These are phyloP conservation scores for Suhomyces taliae DNA, from an alignment of 1,139 yeast species.

Conservation along the genomic window DNA sequence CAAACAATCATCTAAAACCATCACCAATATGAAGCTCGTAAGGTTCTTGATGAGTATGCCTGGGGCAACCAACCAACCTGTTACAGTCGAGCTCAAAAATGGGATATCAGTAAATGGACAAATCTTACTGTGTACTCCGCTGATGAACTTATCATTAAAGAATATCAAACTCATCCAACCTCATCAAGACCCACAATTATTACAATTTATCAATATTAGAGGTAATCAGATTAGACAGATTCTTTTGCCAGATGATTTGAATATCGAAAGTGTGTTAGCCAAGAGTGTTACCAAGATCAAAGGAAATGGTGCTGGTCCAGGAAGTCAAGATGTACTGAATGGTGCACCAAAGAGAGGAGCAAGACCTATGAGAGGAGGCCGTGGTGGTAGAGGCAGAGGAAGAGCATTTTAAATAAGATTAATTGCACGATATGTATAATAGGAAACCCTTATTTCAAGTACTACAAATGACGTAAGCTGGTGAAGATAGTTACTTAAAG, in stretches of 20 bases:
- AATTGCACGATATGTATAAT: background rate
- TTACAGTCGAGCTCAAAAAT: conserved; percentile 89
- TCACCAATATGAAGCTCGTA: conserved; percentile 40
- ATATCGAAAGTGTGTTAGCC: conserved; percentile 71
- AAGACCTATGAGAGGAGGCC: conserved; percentile 17
- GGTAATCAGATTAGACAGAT: conserved; percentile 90
- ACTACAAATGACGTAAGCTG: too few species aligned
- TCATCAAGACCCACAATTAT: conserved; percentile 67
- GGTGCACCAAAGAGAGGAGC: conserved; percentile 16
- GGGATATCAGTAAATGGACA: conserved; percentile 56
- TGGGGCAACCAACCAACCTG: conserved; percentile 69
- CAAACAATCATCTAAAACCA: too few species aligned
- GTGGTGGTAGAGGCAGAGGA: conserved; percentile 21
- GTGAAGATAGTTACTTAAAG: too few species aligned
- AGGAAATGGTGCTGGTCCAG: conserved; percentile 46
- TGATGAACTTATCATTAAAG: conserved; percentile 86
- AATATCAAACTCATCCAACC: conserved; percentile 76
- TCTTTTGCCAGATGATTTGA: conserved; percentile 83
- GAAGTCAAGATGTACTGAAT: conserved; percentile 18
- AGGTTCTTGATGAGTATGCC: conserved; percentile 82
- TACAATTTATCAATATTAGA: conserved; percentile 81
- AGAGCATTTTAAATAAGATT: conserved; percentile 8
- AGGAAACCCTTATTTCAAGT: background rate
- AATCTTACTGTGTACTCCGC: conserved; percentile 79
- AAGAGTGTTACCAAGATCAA: conserved; percentile 38